These are phyloP conservation scores for Hygrophoropsis aurantiaca DNA, from an alignment of 768 basidiomycete genomes.

Conservation along the genomic window DNA sequence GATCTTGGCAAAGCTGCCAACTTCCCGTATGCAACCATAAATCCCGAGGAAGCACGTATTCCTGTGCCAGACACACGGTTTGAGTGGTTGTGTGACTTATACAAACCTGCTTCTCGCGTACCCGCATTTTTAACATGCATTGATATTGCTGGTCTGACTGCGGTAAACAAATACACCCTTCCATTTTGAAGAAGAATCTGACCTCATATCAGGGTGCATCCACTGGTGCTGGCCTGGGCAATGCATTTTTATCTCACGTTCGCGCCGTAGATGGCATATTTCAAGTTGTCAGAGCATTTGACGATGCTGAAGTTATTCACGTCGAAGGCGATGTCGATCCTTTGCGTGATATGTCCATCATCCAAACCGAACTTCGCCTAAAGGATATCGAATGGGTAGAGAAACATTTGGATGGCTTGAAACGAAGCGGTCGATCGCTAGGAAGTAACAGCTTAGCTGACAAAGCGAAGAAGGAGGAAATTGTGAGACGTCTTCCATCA, in stretches of 20 bases:
- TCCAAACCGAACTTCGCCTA: conserved; percentile 87
- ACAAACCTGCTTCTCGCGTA: conserved; percentile 86
- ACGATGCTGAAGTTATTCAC: conserved; percentile 98
- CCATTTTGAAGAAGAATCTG: conserved; percentile 13
- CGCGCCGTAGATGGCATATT: conserved; percentile 99
- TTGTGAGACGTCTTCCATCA: conserved; percentile 49
- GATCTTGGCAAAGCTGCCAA: conserved; percentile 95
- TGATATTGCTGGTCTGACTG: conserved; percentile 97
- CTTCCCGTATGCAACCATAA: conserved; percentile 94
- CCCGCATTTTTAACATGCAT: conserved; percentile 97
- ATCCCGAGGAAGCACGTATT: conserved; percentile 94
- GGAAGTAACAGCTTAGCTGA: conserved; percentile 82
- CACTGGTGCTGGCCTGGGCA: conserved; percentile 96
- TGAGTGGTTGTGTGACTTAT: conserved; percentile 88
- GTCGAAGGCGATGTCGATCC: conserved; percentile 99
- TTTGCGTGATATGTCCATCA: conserved; percentile 95
- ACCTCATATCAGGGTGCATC: conserved; percentile 73
- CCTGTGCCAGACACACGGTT: conserved; percentile 93
- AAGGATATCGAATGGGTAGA: conserved; percentile 99
- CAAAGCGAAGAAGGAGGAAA: conserved; percentile 95
- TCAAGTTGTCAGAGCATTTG: conserved; percentile 96
- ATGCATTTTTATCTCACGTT: conserved; percentile 96
- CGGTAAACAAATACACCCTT: conserved; percentile 49
- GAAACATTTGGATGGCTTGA: conserved; percentile 78
- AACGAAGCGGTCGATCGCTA: conserved; percentile 70